Evolutionary conservation across 345 rosid species (phyloP).

Genomic region (Populus deltoides): DNA sequence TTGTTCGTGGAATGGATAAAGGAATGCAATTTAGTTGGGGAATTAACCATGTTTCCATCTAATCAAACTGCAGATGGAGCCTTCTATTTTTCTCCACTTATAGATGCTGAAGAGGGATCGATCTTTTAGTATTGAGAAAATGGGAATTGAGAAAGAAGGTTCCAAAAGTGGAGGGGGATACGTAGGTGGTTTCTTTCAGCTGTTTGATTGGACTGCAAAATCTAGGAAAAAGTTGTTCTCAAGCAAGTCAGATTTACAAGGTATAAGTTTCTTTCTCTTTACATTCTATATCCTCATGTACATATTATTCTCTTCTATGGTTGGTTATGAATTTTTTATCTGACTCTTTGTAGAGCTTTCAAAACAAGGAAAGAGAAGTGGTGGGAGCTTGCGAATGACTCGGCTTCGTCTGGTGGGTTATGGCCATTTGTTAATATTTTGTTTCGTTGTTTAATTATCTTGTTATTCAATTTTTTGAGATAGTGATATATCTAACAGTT

Average conservation of each 20-base stretch:
- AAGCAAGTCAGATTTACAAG: conserved; percentile 65
- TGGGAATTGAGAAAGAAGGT: conserved; percentile 67
- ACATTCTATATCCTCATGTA: neutral
- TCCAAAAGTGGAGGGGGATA: conserved; percentile 64
- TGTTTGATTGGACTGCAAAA: conserved; percentile 95
- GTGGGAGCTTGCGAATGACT: conserved; percentile 63
- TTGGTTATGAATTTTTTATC: conserved; percentile 10
- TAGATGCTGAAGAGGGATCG: conserved; percentile 12
- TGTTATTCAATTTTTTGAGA: neutral
- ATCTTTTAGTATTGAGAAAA: conserved; percentile 18
- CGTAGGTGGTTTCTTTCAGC: conserved; percentile 74
- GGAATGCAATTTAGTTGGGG: neutral
- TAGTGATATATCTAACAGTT: conserved; percentile 6
- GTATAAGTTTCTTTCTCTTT: conserved; percentile 23
- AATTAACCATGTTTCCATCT: conserved; percentile 13
- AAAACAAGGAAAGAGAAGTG: conserved; percentile 62
- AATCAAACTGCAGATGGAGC: conserved; percentile 27
- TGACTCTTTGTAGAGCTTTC: conserved; percentile 35
- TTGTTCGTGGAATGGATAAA: neutral
- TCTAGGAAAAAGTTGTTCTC: conserved; percentile 92
- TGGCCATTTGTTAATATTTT: neutral
- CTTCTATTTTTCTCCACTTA: conserved; percentile 5
- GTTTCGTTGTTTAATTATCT: neutral
- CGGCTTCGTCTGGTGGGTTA: conserved; percentile 44
- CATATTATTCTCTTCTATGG: conserved; percentile 2